These are phyloP conservation scores for Trichophyton simii DNA, from an alignment of 2,329 filamentous ascomycete genomes.

Conservation along the genomic window DNA sequence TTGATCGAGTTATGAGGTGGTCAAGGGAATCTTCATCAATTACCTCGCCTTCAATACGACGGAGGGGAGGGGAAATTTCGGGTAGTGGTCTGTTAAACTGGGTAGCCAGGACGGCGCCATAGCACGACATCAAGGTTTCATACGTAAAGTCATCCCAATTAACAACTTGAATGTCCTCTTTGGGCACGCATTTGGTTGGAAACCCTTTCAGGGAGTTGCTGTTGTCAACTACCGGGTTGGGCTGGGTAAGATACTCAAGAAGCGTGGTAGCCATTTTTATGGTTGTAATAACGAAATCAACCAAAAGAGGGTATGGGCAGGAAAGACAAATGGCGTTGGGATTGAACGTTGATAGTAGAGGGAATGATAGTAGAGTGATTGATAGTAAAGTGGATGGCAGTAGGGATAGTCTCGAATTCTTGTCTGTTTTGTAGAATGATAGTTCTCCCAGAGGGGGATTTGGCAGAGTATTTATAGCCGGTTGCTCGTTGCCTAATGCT, in stretches of 20 bases:
- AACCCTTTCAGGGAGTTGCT: background rate
- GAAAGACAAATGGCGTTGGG: background rate
- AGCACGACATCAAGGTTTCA: conserved; percentile 8
- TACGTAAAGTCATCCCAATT: conserved; percentile 8
- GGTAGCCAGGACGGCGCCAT: conserved; percentile 3
- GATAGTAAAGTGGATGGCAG: too few relatives aligned
- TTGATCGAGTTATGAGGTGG: conserved; percentile 6
- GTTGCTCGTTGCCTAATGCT: background rate
- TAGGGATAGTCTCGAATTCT: background rate
- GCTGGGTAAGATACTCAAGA: conserved; percentile 8
- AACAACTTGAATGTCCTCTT: background rate
- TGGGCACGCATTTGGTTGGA: background rate
- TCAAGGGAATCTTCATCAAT: conserved; percentile 10
- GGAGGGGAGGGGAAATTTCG: background rate
- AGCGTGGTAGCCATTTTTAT: background rate
- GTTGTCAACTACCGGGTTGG: conserved; percentile 7
- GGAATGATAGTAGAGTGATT: background rate
- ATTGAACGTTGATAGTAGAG: background rate
- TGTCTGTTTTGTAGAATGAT: background rate
- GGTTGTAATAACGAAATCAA: background rate
- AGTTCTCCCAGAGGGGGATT: background rate
- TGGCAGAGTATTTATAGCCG: background rate
- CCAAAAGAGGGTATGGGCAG: background rate
- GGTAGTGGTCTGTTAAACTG: background rate
- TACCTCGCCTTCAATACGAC: conserved; percentile 3